Evolutionary conservation across 2,329 filamentous ascomycete species (phyloP), one percentile per base, ranked within the genome.

Genomic region (Neoscytalidium dimidiatum): DNA sequence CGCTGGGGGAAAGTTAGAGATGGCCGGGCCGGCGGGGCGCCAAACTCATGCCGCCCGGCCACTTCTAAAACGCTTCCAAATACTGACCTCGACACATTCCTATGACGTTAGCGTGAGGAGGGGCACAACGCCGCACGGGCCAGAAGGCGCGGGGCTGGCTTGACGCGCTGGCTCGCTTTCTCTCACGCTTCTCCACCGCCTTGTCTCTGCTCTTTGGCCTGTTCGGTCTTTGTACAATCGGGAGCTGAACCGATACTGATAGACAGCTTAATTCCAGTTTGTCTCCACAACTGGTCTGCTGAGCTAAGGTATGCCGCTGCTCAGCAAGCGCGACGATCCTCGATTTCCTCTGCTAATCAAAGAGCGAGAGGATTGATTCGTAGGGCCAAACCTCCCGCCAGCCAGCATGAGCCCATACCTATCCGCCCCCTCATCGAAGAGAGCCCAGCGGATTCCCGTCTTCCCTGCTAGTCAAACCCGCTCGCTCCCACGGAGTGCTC

Each of bases 61-160:
- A 57, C 52, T 7, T 17, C n/a, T 7, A 14, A n/a, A 28, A 58
- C 35, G 41, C 57, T 61, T 61, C 57, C 57, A 61, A 61, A 61
- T 61, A 61, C 23, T 17, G 26, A 9, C 38, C 26, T 46, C 14
- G 56, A 21, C 23, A n/a, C 21, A 31, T 33, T 41, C 57, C 43
- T 46, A 61, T 61, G 57, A 61, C 57, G 57, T 61, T 61, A 35
- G 41, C 53, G 35, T 23, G 4, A 57, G 53, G 53, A 57, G 53
- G 53, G 53, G 53, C 53, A 57, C 14, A 3, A 31, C 35, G 31
- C 4, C 23, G 57, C 57, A 61, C 57, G 43, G 57, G 41, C 57
- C 57, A 23, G n/a, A 9, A 33, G 43, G 41, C 43, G 57, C 57
- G 57, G 57, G 57, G 57, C 48, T 21, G 53, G 53, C 7, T 29